These are phyloP conservation scores for Tylopilus intermedius DNA, from an alignment of 768 basidiomycete species.

Conservation along the genomic window DNA sequence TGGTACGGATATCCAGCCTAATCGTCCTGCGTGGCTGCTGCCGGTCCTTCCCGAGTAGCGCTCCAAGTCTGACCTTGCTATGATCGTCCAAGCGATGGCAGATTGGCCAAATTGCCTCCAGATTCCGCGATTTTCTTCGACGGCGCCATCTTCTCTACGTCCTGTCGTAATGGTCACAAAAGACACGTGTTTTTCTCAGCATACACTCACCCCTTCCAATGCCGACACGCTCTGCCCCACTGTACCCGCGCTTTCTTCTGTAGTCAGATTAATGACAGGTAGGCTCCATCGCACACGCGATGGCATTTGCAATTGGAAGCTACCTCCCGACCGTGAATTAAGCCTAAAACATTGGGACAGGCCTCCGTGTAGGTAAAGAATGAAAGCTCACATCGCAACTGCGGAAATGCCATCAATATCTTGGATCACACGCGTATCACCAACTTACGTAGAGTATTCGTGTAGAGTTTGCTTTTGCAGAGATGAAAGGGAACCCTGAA, in stretches of 20 bases:
- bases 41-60: background rate
- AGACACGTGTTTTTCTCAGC: background rate
- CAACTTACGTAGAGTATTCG: slow-evolving; percentile 18
- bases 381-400: slow-evolving; percentile 16
- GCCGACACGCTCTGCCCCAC: slow-evolving; percentile 1
- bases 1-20: background rate
- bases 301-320: background rate
- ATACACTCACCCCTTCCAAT: slow-evolving; percentile 2
- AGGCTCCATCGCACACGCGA: slow-evolving; percentile 4
- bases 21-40: background rate
- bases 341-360: slow-evolving; percentile 7
- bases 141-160: background rate
- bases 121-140: background rate
- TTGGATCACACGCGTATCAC: background rate
- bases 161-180: slow-evolving; percentile 8
- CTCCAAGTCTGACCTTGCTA: background rate
- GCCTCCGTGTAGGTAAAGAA: background rate
- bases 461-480: slow-evolving; percentile 23
- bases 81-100: background rate
- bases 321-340: slow-evolving; percentile 9
- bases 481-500: slow-evolving; percentile 21
- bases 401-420: background rate
- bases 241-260: background rate
- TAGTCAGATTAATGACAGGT: slow-evolving; percentile 4
- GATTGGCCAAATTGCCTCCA: background rate